A percentile compares a stretch with the other conserved stretches of the same genome.
Evolutionary conservation across 768 basidiomycete species (phyloP).

Genomic region (Mycena kentingensis): DNA sequence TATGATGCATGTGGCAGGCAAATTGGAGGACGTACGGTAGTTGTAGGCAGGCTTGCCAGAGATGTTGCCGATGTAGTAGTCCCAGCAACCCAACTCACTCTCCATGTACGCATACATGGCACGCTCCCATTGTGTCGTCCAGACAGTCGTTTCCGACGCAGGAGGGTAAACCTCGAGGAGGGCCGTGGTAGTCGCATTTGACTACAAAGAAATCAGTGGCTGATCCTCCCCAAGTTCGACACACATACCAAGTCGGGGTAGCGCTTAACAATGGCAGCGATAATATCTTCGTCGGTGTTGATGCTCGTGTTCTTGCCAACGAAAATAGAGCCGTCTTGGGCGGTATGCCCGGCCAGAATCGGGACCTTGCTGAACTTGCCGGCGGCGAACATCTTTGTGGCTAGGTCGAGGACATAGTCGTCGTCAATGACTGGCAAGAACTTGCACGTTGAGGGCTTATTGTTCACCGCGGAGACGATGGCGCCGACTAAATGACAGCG

Average conservation of each 20-base stretch:
- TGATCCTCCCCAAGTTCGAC: background rate
- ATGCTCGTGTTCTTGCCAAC: constrained; percentile 15
- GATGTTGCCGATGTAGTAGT: constrained; percentile 25
- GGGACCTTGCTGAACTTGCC: constrained; percentile 30
- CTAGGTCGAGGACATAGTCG: constrained; percentile 27
- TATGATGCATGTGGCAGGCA: no score
- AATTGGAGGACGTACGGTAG: no score
- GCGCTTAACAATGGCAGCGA: constrained; percentile 15
- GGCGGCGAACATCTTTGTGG: constrained; percentile 26
- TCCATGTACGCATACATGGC: constrained; percentile 27
- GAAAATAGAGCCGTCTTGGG: constrained; percentile 25
- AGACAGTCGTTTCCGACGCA: constrained; percentile 17
- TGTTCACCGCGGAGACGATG: constrained; percentile 32
- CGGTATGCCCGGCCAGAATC: constrained; percentile 22
- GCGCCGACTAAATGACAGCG: constrained; percentile 19
- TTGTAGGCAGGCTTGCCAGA: constrained; percentile 23
- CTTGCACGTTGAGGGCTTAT: constrained; percentile 27
- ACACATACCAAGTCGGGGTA: constrained; percentile 14
- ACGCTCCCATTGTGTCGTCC: constrained; percentile 26
- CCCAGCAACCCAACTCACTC: constrained; percentile 24
- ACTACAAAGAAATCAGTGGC: background rate
- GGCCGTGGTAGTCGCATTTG: constrained; percentile 2
- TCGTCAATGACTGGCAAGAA: constrained; percentile 27
- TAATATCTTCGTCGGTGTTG: constrained; percentile 16
- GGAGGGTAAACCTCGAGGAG: constrained; percentile 23